Evolutionary conservation across 2,329 filamentous ascomycete genomes (phyloP).

Genomic region (Fusarium sterilihyphosum): DNA sequence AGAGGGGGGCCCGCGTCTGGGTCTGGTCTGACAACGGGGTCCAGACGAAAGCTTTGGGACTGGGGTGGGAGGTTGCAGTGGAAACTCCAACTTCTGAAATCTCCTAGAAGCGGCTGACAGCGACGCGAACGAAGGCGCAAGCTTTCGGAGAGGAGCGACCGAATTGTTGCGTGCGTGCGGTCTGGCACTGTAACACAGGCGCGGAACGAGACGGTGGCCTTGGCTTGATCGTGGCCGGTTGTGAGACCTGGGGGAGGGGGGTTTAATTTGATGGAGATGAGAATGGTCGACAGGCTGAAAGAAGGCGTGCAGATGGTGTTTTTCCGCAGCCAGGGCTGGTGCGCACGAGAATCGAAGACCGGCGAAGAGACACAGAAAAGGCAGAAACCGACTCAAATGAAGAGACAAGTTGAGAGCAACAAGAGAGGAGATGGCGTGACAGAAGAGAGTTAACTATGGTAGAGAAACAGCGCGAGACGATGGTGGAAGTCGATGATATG

Average conservation of each 20-base stretch:
- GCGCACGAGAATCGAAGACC: not conserved
- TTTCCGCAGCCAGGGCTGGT: not conserved
- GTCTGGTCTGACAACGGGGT: slow-evolving; percentile 32
- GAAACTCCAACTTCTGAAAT: slow-evolving; percentile 15
- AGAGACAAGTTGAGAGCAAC: slow-evolving; percentile 8
- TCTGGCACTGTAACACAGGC: not conserved
- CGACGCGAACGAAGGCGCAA: not conserved
- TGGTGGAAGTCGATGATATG: not conserved
- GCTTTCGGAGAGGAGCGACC: not conserved
- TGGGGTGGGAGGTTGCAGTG: slow-evolving; percentile 14
- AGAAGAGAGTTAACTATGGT: not conserved
- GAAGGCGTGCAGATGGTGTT: not conserved
- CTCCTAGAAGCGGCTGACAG: not conserved
- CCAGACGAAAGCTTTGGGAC: slow-evolving; percentile 10
- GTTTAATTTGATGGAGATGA: slow-evolving; percentile 14
- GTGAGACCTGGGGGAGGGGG: slow-evolving; percentile 24
- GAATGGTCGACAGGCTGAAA: slow-evolving; percentile 9
- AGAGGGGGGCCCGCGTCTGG: slow-evolving; percentile 4
- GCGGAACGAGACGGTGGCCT: slow-evolving; percentile 2
- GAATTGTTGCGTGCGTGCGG: not conserved
- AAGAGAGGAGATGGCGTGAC: not conserved
- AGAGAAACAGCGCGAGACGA: slow-evolving; percentile 3
- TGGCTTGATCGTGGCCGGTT: not conserved
- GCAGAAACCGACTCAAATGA: not conserved
- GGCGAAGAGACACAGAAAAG: not conserved